Evolutionary conservation across 1,284 basidiomycete genomes (phyloP), one percentile per base, ranked within the genome.

Genomic region (Fomitopsis palustris): DNA sequence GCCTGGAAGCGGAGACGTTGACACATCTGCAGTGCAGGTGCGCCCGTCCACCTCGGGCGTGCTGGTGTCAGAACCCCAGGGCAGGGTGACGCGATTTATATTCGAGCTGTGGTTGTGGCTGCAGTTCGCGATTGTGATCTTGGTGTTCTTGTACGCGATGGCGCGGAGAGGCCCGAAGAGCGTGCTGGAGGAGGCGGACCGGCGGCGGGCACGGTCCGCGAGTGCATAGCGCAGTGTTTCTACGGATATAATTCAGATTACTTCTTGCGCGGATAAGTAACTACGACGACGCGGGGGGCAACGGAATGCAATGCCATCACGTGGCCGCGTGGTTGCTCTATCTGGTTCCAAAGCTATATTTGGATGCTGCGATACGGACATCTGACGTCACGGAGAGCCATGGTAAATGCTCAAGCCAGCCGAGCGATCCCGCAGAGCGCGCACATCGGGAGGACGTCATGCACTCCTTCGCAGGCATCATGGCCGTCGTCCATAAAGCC

Each of bases 101-200:
- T 65, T 92, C 45, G 86, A 90, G 72, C 68, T 88, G 23, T 92
- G 90, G 90, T 70, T 92, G 59, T 90, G 90, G 89, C 69, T 91
- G 55, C 90, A 92, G 71, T 92, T 92, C 68, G 75, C 70, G 8
- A 78, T 91, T 60, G 83, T 92, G 62, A 79, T 92, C 25, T 60
- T 86, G 43, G 84, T 92, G 51, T 92, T 92, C 70, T 69, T 92
- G 59, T 92, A 83, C 79, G 81, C 87, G 39, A 88, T 92, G 86
- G 88, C 88, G 59, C 83, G 78, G 71, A 79, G 82, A 29, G 90
- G 90, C 7, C 90, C 90, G 2, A 86, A 85, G 75, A 80, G 80
- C 55, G 82, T 92, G 52, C 65, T 92, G 58, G 75, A 76, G 39
- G 81, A 84, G 61, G 78, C 80, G 16, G 81, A 81, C 54, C 74